These are phyloP conservation scores for Solanum etuberosum DNA, from an alignment of 257 asterid species.

Conservation along the genomic window DNA sequence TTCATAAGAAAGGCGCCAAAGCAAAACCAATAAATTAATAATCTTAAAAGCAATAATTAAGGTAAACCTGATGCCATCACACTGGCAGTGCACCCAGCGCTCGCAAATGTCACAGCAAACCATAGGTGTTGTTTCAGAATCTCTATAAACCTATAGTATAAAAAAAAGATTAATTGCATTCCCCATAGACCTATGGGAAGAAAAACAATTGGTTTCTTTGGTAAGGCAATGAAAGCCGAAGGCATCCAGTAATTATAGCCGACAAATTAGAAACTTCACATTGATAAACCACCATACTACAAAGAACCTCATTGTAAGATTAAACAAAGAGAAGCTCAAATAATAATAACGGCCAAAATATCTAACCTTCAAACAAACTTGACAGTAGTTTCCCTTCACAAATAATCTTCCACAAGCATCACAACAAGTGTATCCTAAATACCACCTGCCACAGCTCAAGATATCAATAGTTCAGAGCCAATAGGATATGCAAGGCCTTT, in stretches of 20 bases:
- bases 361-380: slow-evolving; percentile 93
- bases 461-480: neutral
- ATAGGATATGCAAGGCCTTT: neutral
- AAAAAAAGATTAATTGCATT: slow-evolving; percentile 5
- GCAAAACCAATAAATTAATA: neutral
- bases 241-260: neutral
- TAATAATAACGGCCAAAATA: neutral
- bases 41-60: neutral
- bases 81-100: slow-evolving; percentile 97
- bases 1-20: neutral
- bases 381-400: slow-evolving; percentile 89
- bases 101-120: slow-evolving; percentile 97
- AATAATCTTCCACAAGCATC: slow-evolving; percentile 99
- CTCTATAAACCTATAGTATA: slow-evolving; percentile 75
- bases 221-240: neutral
- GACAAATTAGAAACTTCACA: neutral
- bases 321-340: neutral
- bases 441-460: slow-evolving; percentile 63
- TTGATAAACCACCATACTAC: neutral
- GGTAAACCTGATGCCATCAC: slow-evolving; percentile 89
- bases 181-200: neutral
- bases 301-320: neutral
- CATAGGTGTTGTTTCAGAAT: slow-evolving; percentile 98
- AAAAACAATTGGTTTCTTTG: neutral
- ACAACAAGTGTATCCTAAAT: slow-evolving; percentile 95